Base-by-base conservation (phyloP, 108 stramenopile species). In the Cylindrotheca fusiformis region DNA sequence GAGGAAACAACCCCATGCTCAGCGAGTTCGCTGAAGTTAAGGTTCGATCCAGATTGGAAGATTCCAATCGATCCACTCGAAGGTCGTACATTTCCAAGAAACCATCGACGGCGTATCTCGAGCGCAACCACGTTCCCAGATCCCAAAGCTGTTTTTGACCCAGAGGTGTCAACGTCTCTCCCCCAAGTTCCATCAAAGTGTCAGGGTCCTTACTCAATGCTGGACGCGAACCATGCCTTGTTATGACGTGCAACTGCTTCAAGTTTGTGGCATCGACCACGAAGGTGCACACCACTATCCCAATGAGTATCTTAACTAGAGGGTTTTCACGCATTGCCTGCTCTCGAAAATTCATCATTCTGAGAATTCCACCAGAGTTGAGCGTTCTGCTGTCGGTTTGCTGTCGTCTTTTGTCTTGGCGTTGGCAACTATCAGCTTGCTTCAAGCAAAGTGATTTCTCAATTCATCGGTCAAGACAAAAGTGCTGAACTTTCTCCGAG, bases 241-340 rank as follows among this genome's bases (percentile, higher is more conserved):
- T 82, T 25, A 82, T 64, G 21, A 82, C 72, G 36, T 77, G 76
- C 29, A 77, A 44, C 55, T 82, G 81, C 46, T 60, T 32, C 1
- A 74, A 32, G 41, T 59, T 32, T 6, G 47, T 57, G 12, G 24
- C 56, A 14, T 54, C 65, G 24, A 53, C n/a, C 22, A 46, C 58
- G n/a, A n/a, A n/a, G n/a, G n/a, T n/a, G n/a, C n/a, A n/a, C n/a
- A n/a, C n/a, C n/a, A n/a, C n/a, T n/a, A n/a, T n/a, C n/a, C n/a
- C n/a, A n/a, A n/a, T n/a, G n/a, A n/a, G n/a, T n/a, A n/a, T n/a
- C n/a, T n/a, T n/a, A n/a, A n/a, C n/a, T n/a, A n/a, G n/a, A n/a
- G n/a, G n/a, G n/a, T n/a, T n/a, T n/a, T n/a, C n/a, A n/a, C n/a
- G n/a, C n/a, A n/a, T n/a, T n/a, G n/a, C n/a, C n/a, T n/a, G n/a